Base-by-base conservation (phyloP, 2,329 filamentous ascomycete species). In the Colletotrichum phormii region DNA sequence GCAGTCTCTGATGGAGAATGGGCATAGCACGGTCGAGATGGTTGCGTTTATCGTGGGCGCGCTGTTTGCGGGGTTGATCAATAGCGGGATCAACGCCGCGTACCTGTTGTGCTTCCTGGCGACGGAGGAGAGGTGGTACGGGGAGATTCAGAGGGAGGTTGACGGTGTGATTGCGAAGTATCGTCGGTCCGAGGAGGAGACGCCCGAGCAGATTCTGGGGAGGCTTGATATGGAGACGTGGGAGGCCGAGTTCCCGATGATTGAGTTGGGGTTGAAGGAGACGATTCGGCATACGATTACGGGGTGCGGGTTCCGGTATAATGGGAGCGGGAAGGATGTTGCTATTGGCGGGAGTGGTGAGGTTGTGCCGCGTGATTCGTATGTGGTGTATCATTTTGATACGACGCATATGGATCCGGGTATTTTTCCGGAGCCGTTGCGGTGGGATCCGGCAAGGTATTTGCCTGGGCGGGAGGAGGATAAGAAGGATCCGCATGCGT, bases 21-120 rank as follows among this genome's bases (percentile, higher is more conserved):
- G 85, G 5, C 84, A 86, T n/a, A 79, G 78, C 18, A 82, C 86
- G 12, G 75, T 78, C 8, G 80, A 83, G 59, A 85, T 88, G 42
- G 81, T 88, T 46, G 77, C 79, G 22, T 89, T 90, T 78, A 82
- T 89, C 42, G 80, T 90, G n/a, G 84, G 85, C 13, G 81, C 87
- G 0, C 79, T 91, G 3, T 89, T 89, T 76, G 88, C 89, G 1
- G 89, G 88, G n/a, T 81, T 88, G 42, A 75, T 90, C n/a, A 91
- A 90, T 79, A 87, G 81, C 29, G 88, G 88, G 51, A 85, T 89
- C 77, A 90, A 89, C 74, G 85, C 86, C 1, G 85, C 85, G 2
- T 90, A 86, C 83, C 80, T 90, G 73, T 77, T 90, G 73, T 73
- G 85, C 78, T 84, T 87, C 82, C 81, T 91, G 65, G 78, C 87